Percentiles rank a stretch among this genome's conserved stretches.
Evolutionary conservation across 2,329 filamentous ascomycete genomes (phyloP).

Genomic region (Tolypocladium ovalisporum): DNA sequence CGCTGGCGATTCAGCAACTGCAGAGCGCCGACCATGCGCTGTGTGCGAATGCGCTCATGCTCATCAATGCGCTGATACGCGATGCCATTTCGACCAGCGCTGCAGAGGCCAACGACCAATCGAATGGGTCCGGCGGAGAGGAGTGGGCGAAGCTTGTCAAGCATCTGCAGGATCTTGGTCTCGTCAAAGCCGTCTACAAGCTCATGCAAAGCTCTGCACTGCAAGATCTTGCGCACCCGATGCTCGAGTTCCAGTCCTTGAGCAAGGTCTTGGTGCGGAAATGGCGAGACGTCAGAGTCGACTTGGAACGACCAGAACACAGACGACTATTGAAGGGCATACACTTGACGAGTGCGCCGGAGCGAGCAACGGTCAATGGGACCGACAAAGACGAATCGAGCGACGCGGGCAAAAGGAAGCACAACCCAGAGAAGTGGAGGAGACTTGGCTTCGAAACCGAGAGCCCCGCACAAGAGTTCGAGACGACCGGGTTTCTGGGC

Average conservation of each 20-base stretch:
- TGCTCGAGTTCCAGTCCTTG: conserved; percentile 86
- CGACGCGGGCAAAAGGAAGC: conserved; percentile 42
- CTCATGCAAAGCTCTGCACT: conserved; percentile 92
- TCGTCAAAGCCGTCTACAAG: conserved; percentile 83
- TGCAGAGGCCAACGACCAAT: conserved; percentile 25
- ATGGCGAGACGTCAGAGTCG: conserved; percentile 78
- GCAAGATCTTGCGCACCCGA: conserved; percentile 78
- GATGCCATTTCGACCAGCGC: conserved; percentile 74
- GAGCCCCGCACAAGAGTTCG: conserved; percentile 76
- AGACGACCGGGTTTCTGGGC: conserved; percentile 75
- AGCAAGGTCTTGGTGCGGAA: conserved; percentile 80
- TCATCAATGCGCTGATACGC: conserved; percentile 90
- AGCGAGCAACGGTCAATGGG: conserved; percentile 31
- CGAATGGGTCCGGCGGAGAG: conserved; percentile 28
- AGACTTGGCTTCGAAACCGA: conserved; percentile 86
- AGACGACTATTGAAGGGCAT: conserved; percentile 76
- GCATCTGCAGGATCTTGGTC: conserved; percentile 78
- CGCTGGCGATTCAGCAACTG: conserved; percentile 83
- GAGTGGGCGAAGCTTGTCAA: conserved; percentile 98
- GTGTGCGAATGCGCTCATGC: conserved; percentile 87
- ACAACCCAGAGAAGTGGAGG: conserved; percentile 88
- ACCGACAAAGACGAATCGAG: conserved; percentile 24
- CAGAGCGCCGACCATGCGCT: conserved; percentile 91
- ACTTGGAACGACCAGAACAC: conserved; percentile 81
- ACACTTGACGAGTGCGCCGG: conserved; percentile 70